phyloP scores from a whole-genome alignment of 2,329 filamentous ascomycete genomes.

The Fusarium nelsonii region DNA sequence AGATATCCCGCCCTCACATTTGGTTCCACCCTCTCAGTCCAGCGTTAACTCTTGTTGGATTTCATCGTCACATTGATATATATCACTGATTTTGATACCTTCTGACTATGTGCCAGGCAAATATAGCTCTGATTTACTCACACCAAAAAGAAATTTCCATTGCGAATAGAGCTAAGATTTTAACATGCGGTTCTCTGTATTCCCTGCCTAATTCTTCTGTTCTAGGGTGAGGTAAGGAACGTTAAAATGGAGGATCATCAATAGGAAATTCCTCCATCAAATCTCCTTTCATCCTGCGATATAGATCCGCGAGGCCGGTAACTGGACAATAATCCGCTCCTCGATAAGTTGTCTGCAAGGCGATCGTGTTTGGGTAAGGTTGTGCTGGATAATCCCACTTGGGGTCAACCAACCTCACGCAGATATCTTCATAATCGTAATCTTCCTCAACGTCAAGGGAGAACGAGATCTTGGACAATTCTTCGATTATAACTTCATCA shows the following conservation, averaged over 20 bases:
- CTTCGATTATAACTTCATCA: conserved; percentile 6
- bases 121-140: not conserved
- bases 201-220: not conserved
- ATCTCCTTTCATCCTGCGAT: conserved; percentile 21
- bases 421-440: not conserved
- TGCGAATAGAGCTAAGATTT: not conserved
- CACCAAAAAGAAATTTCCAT: not conserved
- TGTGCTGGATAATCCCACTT: conserved; percentile 29
- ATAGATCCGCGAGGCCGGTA: conserved; percentile 11
- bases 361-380: conserved; percentile 7
- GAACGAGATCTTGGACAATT: conserved; percentile 8
- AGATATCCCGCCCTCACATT: conserved; percentile 12
- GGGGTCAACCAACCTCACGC: conserved; percentile 21
- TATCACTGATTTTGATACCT: not conserved
- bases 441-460: conserved; percentile 11
- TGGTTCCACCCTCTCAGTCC: not conserved
- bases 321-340: conserved; percentile 11
- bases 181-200: not conserved
- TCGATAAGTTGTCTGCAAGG: conserved; percentile 4
- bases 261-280: conserved; percentile 28
- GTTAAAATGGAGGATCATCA: not conserved
- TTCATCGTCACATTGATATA: not conserved
- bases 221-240: not conserved
- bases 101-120: not conserved
- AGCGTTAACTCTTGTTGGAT: no score